A percentile compares a stretch with the other conserved stretches of the same genome.
Evolutionary conservation across 164 flowering plant species (phyloP).

Genomic region (Vitis amurensis): DNA sequence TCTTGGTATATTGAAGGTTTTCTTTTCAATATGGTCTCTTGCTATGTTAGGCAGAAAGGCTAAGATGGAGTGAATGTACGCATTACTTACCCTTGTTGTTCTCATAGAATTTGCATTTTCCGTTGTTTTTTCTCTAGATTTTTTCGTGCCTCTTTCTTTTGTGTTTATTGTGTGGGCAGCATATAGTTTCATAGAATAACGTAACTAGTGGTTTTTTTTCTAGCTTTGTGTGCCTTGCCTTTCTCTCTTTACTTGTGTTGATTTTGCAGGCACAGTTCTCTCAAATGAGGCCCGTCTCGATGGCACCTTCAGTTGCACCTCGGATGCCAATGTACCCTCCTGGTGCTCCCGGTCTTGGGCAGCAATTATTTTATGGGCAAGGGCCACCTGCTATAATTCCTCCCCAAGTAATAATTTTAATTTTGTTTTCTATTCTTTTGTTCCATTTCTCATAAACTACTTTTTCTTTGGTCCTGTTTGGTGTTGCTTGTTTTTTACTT

Average conservation of each 20-base stretch:
- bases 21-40: too few species aligned
- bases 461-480: not conserved
- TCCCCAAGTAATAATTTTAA: slow-evolving; percentile 33
- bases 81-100: too few species aligned
- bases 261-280: slow-evolving; percentile 59
- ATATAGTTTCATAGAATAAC: too few species aligned
- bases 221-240: too few species aligned
- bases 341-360: slow-evolving; percentile 62
- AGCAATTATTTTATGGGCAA: slow-evolving; percentile 65
- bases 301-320: slow-evolving; percentile 53
- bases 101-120: too few species aligned
- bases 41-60: too few species aligned
- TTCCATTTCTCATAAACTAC: not conserved
- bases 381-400: slow-evolving; percentile 54
- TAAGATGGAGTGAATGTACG: too few species aligned
- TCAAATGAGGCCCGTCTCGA: slow-evolving; percentile 54
- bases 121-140: too few species aligned
- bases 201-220: not conserved
- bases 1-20: too few species aligned
- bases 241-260: not conserved
- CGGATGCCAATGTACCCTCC: slow-evolving; percentile 67
- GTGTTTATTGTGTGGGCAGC: too few species aligned
- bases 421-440: not conserved
- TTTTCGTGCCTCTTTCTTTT: too few species aligned
- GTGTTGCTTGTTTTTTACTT: not conserved